Base-by-base conservation (phyloP, 164 flowering plant genomes). In the Santalum album region DNA sequence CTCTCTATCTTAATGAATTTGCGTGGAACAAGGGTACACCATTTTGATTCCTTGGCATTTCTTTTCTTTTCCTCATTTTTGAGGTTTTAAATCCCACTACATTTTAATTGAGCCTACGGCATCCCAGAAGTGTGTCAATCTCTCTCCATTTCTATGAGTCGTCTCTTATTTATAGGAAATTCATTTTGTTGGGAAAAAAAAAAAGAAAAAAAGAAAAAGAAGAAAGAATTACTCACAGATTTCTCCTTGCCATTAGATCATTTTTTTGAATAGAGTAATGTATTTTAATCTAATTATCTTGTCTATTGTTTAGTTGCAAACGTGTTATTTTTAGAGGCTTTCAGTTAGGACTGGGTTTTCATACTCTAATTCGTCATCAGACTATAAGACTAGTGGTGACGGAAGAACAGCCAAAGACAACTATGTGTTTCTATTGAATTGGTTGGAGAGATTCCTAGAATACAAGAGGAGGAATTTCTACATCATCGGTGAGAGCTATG, bases 281-380 rank as follows among this genome's bases (percentile, higher is more conserved):
- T n/a, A n/a, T n/a, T n/a, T n/a, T n/a, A n/a, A n/a, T n/a, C n/a
- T n/a, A n/a, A n/a, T n/a, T n/a, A n/a, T n/a, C n/a, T n/a, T n/a
- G n/a, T n/a, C n/a, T n/a, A n/a, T n/a, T n/a, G n/a, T n/a, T 6
- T 59, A 86, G 95, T 63, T 27, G 90, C 90, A 19, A 86, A 86
- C 61, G 83, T 86, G 0, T 27, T 87, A 72, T 87, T 82, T 61
- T 42, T 87, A 60, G 95, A 84, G 52, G 90, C 0, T 88, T 88
- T 0, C 83, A 78, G 0, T n/a, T n/a, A n/a, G 87, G 90, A 18
- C 85, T 79, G 9, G 90, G 95, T 87, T 74, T 66, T 87, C 49
- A 19, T 18, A 46, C 12, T 19, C 24, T 6, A 46, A 46, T 3
- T 1, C 19, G 7, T 46, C 49, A 23, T 10, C 10, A 2, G 49